phyloP scores from a whole-genome alignment of 2,329 filamentous ascomycete genomes.

The Exophiala dermatitidis region DNA sequence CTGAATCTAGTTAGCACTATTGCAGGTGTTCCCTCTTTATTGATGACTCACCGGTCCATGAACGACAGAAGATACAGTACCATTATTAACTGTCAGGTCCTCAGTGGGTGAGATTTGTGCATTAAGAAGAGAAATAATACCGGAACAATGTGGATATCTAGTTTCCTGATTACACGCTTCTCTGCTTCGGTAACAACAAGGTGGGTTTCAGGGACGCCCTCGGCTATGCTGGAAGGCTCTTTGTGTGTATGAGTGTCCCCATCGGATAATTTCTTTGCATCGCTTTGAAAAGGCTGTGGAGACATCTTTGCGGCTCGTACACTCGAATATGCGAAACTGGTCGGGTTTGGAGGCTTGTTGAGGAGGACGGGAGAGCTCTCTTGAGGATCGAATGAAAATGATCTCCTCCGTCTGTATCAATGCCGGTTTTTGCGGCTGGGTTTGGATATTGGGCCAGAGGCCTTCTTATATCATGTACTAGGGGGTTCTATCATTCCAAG shows the following conservation, averaged over 20 bases:
- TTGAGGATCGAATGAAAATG: too few species aligned
- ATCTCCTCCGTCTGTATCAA: too few species aligned
- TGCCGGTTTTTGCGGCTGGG: too few species aligned
- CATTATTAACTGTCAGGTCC: not conserved
- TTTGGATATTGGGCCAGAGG: too few species aligned
- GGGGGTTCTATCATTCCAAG: too few species aligned
- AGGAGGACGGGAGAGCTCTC: too few species aligned
- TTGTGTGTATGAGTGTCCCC: not conserved
- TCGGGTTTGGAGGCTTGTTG: too few species aligned
- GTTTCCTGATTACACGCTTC: not conserved
- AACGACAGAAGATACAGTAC: not conserved
- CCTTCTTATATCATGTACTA: too few species aligned
- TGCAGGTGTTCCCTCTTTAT: not conserved
- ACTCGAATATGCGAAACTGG: too few species aligned
- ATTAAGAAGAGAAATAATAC: not conserved
- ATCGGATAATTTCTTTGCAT: not conserved
- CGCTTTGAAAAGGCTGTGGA: not conserved
- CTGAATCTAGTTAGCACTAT: not conserved
- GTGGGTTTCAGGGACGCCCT: not conserved
- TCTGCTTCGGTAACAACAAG: not conserved
- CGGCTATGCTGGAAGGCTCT: not conserved
- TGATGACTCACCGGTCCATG: not conserved
- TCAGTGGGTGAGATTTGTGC: not conserved
- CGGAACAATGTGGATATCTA: not conserved
- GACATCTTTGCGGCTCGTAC: not conserved